Percentiles rank a stretch among this genome's conserved stretches.
Conservation (phyloP, 495 filamentous ascomycete species). For the Apiosordaria backusii region DNA sequence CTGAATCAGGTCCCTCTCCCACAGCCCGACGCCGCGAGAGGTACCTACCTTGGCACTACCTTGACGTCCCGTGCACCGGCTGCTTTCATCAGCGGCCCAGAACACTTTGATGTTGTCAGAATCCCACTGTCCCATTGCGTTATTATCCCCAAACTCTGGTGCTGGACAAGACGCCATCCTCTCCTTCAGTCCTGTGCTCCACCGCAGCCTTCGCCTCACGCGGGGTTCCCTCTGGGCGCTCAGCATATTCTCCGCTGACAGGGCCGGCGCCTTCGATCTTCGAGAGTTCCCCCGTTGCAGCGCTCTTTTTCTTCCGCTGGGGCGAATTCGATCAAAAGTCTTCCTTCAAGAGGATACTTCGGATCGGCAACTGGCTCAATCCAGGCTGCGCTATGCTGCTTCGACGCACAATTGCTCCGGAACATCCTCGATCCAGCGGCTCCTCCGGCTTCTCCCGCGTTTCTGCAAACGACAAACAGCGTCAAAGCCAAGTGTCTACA, state of each 20-base stretch:
- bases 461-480: background rate
- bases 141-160: conserved; percentile 1
- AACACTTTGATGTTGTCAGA: conserved; percentile 1
- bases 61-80: background rate
- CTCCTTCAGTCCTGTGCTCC: background rate
- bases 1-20: conserved; percentile 1
- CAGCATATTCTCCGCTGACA: background rate
- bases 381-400: background rate
- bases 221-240: background rate
- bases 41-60: background rate
- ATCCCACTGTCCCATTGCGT: conserved; percentile 7
- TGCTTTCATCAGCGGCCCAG: background rate
- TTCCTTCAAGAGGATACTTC: background rate
- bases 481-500: background rate
- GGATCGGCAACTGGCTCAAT: background rate
- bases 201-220: conserved; percentile 3
- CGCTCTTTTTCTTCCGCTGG: too few relatives aligned
- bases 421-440: background rate
- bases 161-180: background rate
- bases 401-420: background rate
- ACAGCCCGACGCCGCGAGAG: background rate
- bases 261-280: background rate
- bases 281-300: background rate
- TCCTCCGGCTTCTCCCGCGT: background rate
- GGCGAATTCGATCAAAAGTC: background rate